A percentile compares a stretch with the other conserved stretches of the same genome.
Conservation (phyloP, 306 rosid genomes). For the Dryas drummondii region DNA sequence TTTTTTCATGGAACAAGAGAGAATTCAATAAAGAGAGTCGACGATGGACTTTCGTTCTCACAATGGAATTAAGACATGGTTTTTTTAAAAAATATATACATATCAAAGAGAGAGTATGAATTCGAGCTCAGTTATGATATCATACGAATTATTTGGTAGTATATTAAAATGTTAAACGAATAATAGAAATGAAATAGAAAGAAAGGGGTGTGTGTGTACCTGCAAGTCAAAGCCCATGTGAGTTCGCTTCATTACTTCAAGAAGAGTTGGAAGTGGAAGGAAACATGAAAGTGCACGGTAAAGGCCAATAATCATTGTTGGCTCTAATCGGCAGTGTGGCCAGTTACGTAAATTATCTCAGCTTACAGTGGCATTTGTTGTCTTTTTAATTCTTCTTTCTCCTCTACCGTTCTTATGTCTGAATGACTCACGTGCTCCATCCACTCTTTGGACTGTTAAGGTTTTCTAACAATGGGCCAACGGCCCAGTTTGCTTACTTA, state of each 20-base stretch:
- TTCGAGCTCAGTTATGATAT: neutral
- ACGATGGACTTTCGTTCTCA: neutral
- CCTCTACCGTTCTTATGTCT: neutral
- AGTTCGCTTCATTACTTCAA: neutral
- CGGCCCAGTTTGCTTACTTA: too few relatives aligned
- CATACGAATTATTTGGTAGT: neutral
- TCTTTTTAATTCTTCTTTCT: neutral
- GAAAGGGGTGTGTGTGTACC: slow-evolving; percentile 9
- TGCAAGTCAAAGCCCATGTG: slow-evolving; percentile 24
- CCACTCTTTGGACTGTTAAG: too few relatives aligned
- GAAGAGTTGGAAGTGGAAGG: neutral
- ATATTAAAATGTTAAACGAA: neutral
- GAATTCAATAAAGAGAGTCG: neutral
- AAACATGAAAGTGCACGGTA: neutral
- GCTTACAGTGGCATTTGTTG: neutral
- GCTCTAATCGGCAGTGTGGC: neutral
- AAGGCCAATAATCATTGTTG: slow-evolving; percentile 8
- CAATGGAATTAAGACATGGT: neutral
- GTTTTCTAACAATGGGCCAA: too few relatives aligned
- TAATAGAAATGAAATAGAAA: neutral
- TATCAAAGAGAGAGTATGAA: neutral
- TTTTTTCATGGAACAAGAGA: neutral
- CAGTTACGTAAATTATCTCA: neutral
- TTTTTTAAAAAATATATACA: neutral
- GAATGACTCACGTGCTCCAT: neutral